phyloP scores from a whole-genome alignment of 1,139 yeast species.

The Pichia cactophila region DNA sequence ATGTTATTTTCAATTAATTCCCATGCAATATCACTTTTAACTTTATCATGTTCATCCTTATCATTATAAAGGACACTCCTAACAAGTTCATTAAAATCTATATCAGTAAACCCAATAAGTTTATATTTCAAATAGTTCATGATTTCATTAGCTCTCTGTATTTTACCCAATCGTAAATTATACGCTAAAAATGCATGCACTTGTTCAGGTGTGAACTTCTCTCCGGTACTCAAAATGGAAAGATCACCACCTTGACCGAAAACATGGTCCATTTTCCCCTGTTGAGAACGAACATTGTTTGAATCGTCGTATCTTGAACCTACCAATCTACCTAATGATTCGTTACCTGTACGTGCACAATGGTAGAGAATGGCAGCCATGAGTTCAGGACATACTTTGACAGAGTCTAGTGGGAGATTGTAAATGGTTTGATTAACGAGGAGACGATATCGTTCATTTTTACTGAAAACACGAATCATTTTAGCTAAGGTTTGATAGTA shows the following conservation, averaged over 20 bases:
- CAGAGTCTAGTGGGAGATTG: conserved; percentile 29
- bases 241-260: conserved; percentile 13
- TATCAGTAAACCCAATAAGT: conserved; percentile 18
- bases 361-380: conserved; percentile 31
- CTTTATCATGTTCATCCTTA: neutral
- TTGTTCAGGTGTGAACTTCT: conserved; percentile 23
- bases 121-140: conserved; percentile 20
- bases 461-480: conserved; percentile 29
- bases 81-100: conserved; percentile 24
- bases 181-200: conserved; percentile 34
- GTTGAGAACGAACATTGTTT: conserved; percentile 1
- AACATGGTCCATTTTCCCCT: neutral
- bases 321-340: conserved; percentile 26
- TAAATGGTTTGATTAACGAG: conserved; percentile 28
- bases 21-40: conserved; percentile 21
- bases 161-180: conserved; percentile 34
- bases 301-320: conserved; percentile 25
- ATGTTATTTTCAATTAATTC: conserved; percentile 17
- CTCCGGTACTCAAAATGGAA: conserved; percentile 10
- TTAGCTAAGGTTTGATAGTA: conserved; percentile 27
- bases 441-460: conserved; percentile 27
- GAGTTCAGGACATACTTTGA: conserved; percentile 31
- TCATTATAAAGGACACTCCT: conserved; percentile 16
- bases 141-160: conserved; percentile 35
- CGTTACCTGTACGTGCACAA: conserved; percentile 26